Base-by-base conservation (phyloP, 1,284 basidiomycete genomes). In the Tilletiopsis washingtonensis region DNA sequence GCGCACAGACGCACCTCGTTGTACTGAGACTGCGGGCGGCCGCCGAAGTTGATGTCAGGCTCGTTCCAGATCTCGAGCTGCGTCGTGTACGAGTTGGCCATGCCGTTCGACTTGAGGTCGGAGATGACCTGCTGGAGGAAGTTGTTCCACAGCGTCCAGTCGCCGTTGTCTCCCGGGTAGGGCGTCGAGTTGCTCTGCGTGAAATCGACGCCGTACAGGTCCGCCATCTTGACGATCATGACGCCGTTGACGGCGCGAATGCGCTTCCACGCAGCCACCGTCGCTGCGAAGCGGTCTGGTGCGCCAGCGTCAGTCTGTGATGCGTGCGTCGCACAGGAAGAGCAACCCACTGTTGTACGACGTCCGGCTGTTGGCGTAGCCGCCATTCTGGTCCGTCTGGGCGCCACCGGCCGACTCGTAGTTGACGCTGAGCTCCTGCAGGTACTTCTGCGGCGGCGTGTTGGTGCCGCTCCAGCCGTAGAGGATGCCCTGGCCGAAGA, bases 71-170 rank as follows among this genome's bases (percentile, higher is more conserved):
- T 45, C 25, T 53, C 51, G n/a, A 53, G 25, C 26, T 53, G 51
- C 23, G 46, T 21, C n/a, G 46, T 41, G 3, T 44, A 47, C 12
- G 40, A 9, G 6, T 29, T 39, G 7, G 51, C 46, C 51, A 53
- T 53, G 19, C 26, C 46, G 41, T 48, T 43, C 2, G 51, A 41
- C 7, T 27, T 20, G 34, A 53, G 37, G 27, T 53, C 45, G 4
- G 41, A 43, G 43, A 53, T 53, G 21, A 53, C 23, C 14, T 53
- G 51, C 43, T 53, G 51, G 6, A 53, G 40, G n/a, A 53, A 53
- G 32, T 41, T 40, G 19, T 53, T 45, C 41, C 42, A 53, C 21
- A 42, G 47, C 19, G 51, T 47, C 51, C 51, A 53, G 32, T 53
- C 51, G 5, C 51, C 51, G 14, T 48, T 48, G 43, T 53, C 51